Evolutionary conservation across 345 rosid species (phyloP), one percentile per base, ranked within the genome.

Genomic region (Acer negundo): DNA sequence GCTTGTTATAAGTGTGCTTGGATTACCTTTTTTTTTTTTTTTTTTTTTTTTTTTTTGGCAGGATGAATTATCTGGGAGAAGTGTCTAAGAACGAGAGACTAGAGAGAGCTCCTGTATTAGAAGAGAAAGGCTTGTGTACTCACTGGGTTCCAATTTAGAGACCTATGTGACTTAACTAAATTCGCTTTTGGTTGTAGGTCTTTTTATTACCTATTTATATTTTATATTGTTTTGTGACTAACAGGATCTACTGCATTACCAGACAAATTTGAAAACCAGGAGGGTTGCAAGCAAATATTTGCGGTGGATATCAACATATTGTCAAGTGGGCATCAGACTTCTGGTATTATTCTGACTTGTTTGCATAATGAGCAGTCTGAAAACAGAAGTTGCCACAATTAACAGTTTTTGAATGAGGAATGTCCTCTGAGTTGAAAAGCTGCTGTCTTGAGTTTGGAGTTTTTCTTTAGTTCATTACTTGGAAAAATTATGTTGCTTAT

Each of bases 41-140:
- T 2, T 40, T 40, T 42, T 42, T 10, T 42, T 9, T 42, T 42
- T 9, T 42, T 9, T 42, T 42, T 9, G 8, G 7, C 46, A 8
- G 46, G 46, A 11, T 42, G 46, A 42, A 42, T 42, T 42, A 42
- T 42, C 46, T 42, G 46, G 11, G 46, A 42, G 46, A 42, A 42
- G 82, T 0, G 77, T 92, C 47, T 24, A 28, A 23, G 40, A 70
- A 53, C 61, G 6, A 49, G 55, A 49, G 22, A 35, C 11, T 10
- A 3, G 8, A 3, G 46, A 70, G n/a, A 28, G 40, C 1, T 51
- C 42, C 61, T 53, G 62, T 10, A 17, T 49, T 46, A 53, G 72
- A 44, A 56, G 7, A 56, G 35, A 31, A n/a, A 72, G 24, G 51
- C 51, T 72, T 72, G 24, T 53, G 22, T 12, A 69, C n/a, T 35